phyloP scores from a whole-genome alignment of 192 early-diverging fungal genomes.

The Coemansia sp. region DNA sequence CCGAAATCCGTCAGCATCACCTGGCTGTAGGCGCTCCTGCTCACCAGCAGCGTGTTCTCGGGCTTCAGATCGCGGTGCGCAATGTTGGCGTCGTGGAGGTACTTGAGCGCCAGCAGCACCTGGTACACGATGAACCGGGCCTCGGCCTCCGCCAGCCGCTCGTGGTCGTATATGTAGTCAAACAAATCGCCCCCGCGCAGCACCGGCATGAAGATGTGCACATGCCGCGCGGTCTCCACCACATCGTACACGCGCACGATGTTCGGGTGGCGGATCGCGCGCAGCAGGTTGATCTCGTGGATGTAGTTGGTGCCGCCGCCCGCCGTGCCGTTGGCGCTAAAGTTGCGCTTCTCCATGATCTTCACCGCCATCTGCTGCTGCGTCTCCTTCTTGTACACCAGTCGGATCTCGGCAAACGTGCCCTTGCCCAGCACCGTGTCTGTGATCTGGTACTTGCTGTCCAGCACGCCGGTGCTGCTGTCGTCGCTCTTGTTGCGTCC shows the following conservation, averaged over 20 bases:
- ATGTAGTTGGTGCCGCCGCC: constrained; percentile 75
- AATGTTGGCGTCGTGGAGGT: constrained; percentile 78
- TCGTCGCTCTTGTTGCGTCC: constrained; percentile 9
- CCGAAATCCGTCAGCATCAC: constrained; percentile 90
- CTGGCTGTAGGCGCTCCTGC: constrained; percentile 56
- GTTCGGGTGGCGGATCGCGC: constrained; percentile 68
- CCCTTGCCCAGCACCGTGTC: constrained; percentile 57
- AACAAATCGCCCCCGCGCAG: constrained; percentile 87
- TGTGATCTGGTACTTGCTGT: constrained; percentile 54
- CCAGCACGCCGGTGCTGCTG: constrained; percentile 6
- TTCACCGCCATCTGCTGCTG: constrained; percentile 79
- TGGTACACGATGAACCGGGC: constrained; percentile 75
- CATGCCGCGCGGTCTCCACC: constrained; percentile 57
- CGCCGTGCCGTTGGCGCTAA: constrained; percentile 62
- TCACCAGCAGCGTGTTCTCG: constrained; percentile 68
- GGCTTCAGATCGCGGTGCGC: constrained; percentile 82
- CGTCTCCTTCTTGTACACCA: constrained; percentile 64
- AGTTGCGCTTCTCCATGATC: constrained; percentile 79
- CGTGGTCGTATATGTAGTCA: constrained; percentile 71
- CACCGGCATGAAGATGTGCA: constrained; percentile 77
- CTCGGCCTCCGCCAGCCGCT: constrained; percentile 75
- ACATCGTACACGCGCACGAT: constrained; percentile 71
- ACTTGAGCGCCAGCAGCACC: constrained; percentile 71
- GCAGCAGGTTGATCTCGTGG: constrained; percentile 74
- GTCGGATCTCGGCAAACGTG: constrained; percentile 77